phyloP scores from a whole-genome alignment of 1,284 basidiomycete species.

The Cutaneotrichosporon sp. region DNA sequence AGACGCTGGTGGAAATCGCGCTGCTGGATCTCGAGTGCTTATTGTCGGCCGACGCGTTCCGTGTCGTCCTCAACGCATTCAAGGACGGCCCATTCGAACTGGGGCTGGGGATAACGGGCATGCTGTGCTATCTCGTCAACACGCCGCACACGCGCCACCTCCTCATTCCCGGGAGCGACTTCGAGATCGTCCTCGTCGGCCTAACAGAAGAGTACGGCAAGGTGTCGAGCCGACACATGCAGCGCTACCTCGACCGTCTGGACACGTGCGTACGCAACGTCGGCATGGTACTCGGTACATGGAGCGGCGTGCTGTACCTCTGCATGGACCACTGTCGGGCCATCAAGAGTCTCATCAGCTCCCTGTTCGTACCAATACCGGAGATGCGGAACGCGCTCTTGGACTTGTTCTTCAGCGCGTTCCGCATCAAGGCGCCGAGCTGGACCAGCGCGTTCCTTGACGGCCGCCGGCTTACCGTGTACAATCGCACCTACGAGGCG shows the following conservation, averaged over 20 bases:
- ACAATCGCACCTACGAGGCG: slow-evolving; percentile 44
- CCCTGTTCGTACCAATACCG: slow-evolving; percentile 79
- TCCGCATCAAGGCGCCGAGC: slow-evolving; percentile 83
- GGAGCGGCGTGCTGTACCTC: slow-evolving; percentile 93
- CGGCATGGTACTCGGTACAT: slow-evolving; percentile 79
- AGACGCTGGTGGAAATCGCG: slow-evolving; percentile 86
- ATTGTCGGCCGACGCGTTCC: slow-evolving; percentile 75
- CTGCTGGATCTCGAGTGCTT: slow-evolving; percentile 83
- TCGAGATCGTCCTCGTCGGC: slow-evolving; percentile 85
- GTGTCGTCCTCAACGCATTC: slow-evolving; percentile 80
- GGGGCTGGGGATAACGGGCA: slow-evolving; percentile 75
- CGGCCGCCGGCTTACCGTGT: slow-evolving; percentile 71
- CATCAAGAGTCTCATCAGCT: slow-evolving; percentile 79
- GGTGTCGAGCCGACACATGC: slow-evolving; percentile 54
- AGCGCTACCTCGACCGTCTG: slow-evolving; percentile 68
- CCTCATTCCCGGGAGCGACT: slow-evolving; percentile 76
- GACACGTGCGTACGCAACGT: slow-evolving; percentile 74
- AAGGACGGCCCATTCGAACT: slow-evolving; percentile 86
- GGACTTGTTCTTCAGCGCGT: slow-evolving; percentile 89
- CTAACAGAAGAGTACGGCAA: slow-evolving; percentile 90
- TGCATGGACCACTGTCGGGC: slow-evolving; percentile 86
- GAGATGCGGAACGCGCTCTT: slow-evolving; percentile 87
- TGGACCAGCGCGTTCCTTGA: slow-evolving; percentile 90
- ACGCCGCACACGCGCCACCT: slow-evolving; percentile 77
- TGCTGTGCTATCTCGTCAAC: slow-evolving; percentile 83